Conservation (phyloP, 805 yeast genomes). For the Yarrowia keelungensis region DNA sequence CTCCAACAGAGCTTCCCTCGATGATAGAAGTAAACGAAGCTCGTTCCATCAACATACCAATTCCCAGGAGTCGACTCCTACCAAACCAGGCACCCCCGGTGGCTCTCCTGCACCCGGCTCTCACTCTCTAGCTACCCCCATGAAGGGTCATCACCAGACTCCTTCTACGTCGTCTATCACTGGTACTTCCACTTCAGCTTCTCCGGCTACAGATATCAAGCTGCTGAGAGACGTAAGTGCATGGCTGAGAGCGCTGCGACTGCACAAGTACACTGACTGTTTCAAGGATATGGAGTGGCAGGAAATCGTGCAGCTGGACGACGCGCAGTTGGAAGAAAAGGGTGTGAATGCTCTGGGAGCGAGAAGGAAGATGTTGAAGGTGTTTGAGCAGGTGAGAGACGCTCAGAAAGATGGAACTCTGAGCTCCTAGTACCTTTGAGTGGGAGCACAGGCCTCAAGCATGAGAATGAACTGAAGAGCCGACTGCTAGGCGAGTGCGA, state of each 20-base stretch:
- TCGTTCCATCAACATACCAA: conserved; percentile 28
- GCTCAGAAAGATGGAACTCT: conserved; percentile 51
- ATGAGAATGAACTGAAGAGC: too few species aligned
- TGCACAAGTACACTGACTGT: conserved; percentile 92
- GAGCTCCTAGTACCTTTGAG: background rate
- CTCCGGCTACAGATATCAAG: conserved; percentile 41
- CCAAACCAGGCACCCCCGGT: conserved; percentile 28
- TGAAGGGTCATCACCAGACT: conserved; percentile 22
- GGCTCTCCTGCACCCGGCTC: conserved; percentile 29
- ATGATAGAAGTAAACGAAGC: conserved; percentile 20
- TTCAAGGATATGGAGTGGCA: conserved; percentile 79
- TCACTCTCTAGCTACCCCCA: conserved; percentile 18
- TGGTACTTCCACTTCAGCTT: conserved; percentile 43
- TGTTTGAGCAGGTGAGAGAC: conserved; percentile 81
- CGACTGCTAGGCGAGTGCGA: too few species aligned
- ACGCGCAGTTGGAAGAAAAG: conserved; percentile 68
- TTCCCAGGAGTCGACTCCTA: conserved; percentile 19
- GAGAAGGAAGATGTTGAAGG: conserved; percentile 87
- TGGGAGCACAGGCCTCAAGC: too few species aligned
- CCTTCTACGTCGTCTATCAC: conserved; percentile 23
- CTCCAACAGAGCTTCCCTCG: conserved; percentile 43
- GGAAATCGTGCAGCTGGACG: conserved; percentile 73
- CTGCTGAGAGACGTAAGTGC: conserved; percentile 78
- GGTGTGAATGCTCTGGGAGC: conserved; percentile 98
- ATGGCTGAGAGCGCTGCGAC: conserved; percentile 87